Base-by-base conservation (phyloP, 1,284 basidiomycete species). In the Malassezia arunalokei region DNA sequence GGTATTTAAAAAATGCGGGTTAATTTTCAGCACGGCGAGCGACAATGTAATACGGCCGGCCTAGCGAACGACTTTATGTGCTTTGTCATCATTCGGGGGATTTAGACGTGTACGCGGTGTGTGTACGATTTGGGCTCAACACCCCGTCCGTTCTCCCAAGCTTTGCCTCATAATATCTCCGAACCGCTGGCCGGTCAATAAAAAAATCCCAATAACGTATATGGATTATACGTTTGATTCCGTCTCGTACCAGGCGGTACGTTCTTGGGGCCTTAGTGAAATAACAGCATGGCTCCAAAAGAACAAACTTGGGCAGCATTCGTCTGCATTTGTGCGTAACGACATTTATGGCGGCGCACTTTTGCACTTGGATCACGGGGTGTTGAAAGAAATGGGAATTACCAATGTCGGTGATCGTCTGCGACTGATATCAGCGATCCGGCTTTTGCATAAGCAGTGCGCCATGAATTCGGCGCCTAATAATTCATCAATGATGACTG, bases 351-450 rank as follows among this genome's bases (percentile, higher is more conserved):
- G 70, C 28, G 49, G 55, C 4, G 60, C 66, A 14, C 51, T 73
- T 17, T 54, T 68, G 29, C 65, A 70, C 32, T 57, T 73, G 8
- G 68, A 71, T 40, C 65, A 68, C 40, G 48, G 56, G 6, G 57
- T 55, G 0, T 55, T 73, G 31, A 71, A 67, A 47, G 61, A 71
- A 54, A 73, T 73, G 70, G 70, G 70, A 33, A 62, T 73, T 49
- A 51, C 60, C 40, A 57, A 56, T 51, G 60, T 73, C 37, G 69
- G 68, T 24, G 70, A 71, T 15, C 59, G 68, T 8, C 57, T 71
- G 15, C 62, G 70, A 27, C 54, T 73, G 43, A 46, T 53, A 15
- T 57, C 61, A n/a, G 68, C 70, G n/a, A 68, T 73, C 57, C 67
- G 69, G 30, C 35, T 55, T 24, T 58, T 72, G 44, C 63, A 66